Evolutionary conservation across 352 stramenopile species (phyloP), one percentile per base, ranked within the genome.

Genomic region (Globisporangium okanoganense): DNA sequence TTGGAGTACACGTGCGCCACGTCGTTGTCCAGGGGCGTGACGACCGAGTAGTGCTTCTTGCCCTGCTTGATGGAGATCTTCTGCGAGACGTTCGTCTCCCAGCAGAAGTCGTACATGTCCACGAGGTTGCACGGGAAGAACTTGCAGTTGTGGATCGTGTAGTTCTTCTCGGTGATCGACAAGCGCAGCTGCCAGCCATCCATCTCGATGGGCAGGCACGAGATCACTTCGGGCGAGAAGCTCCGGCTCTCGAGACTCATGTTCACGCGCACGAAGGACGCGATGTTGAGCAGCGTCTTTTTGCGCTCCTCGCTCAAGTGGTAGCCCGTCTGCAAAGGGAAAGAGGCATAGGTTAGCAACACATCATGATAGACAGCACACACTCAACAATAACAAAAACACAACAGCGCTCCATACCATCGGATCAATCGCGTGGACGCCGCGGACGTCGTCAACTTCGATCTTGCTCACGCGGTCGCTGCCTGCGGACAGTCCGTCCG

Each of bases 131-230:
- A 92, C 10, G 82, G 82, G 65, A 94, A 94, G 60, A 92, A 94
- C 71, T 94, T 94, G 64, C 74, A 74, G 64, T 92, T 94, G 76
- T 94, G 81, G 59, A 92, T 92, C 63, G 85, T 92, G 67, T 92
- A 94, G 71, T 90, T 92, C 69, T 91, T 91, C 67, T 91, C 82
- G 7, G 85, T 94, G 63, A 94, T 94, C 35, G 82, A 80, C 13
- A 94, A 70, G 31, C 85, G 85, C 25, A 94, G 71, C 57, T 90
- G 81, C 85, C 85, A 94, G 48, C 85, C 85, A 61, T 94, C 85
- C 82, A 94, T 90, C 62, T 94, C 81, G 40, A 94, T 94, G 0
- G 85, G 85, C 18, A 94, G 72, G 60, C 81, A 94, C 66, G 81
- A 92, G 61, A 94, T 94, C 45, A 91, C 83, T 61, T 94, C 85